Evolutionary conservation across 257 asterid species (phyloP).

Genomic region (Marsdenia floribunda): DNA sequence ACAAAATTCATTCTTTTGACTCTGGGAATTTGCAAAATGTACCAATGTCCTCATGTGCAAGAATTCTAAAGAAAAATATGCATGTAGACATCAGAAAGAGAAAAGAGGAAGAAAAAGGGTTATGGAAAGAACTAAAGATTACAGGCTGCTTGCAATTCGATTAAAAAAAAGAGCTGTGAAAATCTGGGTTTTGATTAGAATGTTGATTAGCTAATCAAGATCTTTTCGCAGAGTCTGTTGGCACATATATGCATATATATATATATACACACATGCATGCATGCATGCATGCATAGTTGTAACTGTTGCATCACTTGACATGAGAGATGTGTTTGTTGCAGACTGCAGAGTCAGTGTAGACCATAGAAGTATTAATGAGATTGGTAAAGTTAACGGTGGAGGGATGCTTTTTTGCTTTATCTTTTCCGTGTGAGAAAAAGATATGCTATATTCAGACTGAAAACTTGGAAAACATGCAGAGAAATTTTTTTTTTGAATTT

Average conservation of each 20-base stretch:
- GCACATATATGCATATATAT: background rate
- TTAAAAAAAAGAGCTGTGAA: background rate
- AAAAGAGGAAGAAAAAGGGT: background rate
- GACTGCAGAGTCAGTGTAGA: constrained; percentile 1
- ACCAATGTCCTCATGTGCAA: background rate
- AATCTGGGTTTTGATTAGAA: background rate
- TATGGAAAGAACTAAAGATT: background rate
- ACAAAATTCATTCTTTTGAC: background rate
- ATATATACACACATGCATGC: background rate
- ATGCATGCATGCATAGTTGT: constrained; percentile 5
- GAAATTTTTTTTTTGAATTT: constrained; percentile 8
- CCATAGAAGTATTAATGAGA: constrained; percentile 5
- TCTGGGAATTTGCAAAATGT: background rate
- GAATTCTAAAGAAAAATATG: background rate
- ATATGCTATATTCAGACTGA: constrained; percentile 10
- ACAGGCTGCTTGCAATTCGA: background rate
- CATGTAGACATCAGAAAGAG: background rate
- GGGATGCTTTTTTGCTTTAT: constrained; percentile 56
- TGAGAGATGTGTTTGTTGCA: too few relatives aligned
- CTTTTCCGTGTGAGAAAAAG: constrained; percentile 43
- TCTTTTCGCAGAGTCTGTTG: background rate
- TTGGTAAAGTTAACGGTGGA: constrained; percentile 18
- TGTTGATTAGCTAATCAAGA: constrained; percentile 4
- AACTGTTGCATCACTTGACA: constrained; percentile 4
- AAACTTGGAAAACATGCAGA: constrained; percentile 6